Percentiles rank a stretch among this genome's conserved stretches.
Evolutionary conservation across 2,329 filamentous ascomycete species (phyloP).

Genomic region (Verticillium zaregamsianum): DNA sequence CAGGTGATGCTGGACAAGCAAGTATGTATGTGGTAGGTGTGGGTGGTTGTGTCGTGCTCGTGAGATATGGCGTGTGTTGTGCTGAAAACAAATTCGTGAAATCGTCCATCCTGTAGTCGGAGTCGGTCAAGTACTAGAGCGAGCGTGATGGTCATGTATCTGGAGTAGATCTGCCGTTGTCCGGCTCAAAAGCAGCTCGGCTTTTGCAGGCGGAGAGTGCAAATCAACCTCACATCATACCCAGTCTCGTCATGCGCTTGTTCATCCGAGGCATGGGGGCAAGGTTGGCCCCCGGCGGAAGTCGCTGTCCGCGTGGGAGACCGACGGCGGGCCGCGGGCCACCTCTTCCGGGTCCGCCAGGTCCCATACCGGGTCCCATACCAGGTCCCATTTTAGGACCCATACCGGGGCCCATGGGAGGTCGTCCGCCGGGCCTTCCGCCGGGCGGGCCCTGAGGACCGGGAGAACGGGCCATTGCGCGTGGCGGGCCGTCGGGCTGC

Average conservation of each 20-base stretch:
- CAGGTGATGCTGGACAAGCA: conserved; percentile 3
- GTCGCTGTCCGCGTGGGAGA: conserved; percentile 11
- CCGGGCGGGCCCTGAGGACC: conserved; percentile 10
- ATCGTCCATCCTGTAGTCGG: background rate
- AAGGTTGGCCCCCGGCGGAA: conserved; percentile 12
- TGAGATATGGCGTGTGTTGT: conserved; percentile 4
- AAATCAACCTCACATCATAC: conserved; percentile 43
- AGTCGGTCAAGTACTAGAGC: background rate
- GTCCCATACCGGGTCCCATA: conserved; percentile 19
- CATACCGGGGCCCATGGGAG: conserved; percentile 5
- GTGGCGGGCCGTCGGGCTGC: conserved; percentile 9
- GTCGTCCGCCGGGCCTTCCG: conserved; percentile 1
- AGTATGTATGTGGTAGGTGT: background rate
- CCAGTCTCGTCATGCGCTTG: conserved; percentile 58
- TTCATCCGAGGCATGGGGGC: conserved; percentile 47
- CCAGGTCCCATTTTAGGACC: conserved; percentile 10
- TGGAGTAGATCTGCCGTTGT: too few species aligned
- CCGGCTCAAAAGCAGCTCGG: background rate
- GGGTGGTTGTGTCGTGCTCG: conserved; percentile 10
- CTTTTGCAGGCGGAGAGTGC: too few species aligned
- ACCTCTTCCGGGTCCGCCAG: conserved; percentile 8
- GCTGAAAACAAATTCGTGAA: conserved; percentile 6
- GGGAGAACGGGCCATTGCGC: conserved; percentile 9
- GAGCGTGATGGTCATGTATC: background rate
- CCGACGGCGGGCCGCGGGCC: conserved; percentile 12